Evolutionary conservation across 768 basidiomycete species (phyloP), one percentile per base, ranked within the genome.

Genomic region (Hygrophorus russula): DNA sequence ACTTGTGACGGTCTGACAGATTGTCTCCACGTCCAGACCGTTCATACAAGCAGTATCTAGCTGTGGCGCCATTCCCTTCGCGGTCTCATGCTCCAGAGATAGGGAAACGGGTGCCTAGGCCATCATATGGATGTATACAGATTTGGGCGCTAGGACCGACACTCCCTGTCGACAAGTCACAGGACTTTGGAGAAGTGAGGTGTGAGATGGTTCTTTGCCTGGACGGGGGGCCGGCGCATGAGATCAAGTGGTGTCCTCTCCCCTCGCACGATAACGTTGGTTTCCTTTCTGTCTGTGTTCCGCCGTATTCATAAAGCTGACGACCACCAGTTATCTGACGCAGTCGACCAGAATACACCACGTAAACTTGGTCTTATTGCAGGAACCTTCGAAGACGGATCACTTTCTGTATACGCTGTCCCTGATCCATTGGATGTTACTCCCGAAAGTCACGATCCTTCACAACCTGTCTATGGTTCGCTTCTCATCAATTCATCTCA

Each of bases 161-260:
- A 13, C 8, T 17, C 10, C 34, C 17, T 27, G 35, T 15, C 18
- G 34, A 42, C 14, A 15, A 7, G 27, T 39, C 41, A 8, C 39
- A 42, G 4, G 64, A 73, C 36, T 38, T 47, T 1, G 78, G 78
- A 0, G 59, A 66, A 44, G 72, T 87, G 68, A 65, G 56, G 13
- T 94, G 92, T 50, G 91, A 89, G 56, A 70, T 96, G 70, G 80
- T 92, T 2, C 54, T 98, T 0, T 93, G 91, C 48, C 50, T 90
- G 7, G 82, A 92, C n/a, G 68, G 70, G 14, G 91, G 93, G 0
- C 74, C 84, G 3, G 84, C 80, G 2, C 74, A 79, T 50, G 82
- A 87, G 39, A 56, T 93, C 11, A 90, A 83, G 61, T 98, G 94
- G 93, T 93, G 93, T 59, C 94, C 94, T 2, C 57, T 91, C 20